These are phyloP conservation scores for Phaeosphaeria sp. DNA, from an alignment of 2,329 filamentous ascomycete species.

Conservation along the genomic window DNA sequence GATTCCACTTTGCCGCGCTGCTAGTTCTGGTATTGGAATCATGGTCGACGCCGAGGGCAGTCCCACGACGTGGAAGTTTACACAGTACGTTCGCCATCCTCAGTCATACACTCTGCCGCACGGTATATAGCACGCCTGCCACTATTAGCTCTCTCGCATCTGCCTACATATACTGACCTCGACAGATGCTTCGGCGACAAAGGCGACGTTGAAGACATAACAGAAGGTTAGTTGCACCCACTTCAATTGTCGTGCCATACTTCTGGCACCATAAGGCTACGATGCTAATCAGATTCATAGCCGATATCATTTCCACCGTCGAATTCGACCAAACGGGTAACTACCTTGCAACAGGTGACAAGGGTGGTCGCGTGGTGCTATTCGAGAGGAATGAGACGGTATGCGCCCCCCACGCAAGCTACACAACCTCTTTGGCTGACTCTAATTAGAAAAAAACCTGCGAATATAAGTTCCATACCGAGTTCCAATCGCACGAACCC, in stretches of 20 bases:
- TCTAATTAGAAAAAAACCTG: slow-evolving; percentile 91
- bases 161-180: slow-evolving; percentile 25
- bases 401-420: slow-evolving; percentile 45
- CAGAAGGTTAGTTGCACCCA: slow-evolving; percentile 71
- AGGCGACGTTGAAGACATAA: slow-evolving; percentile 98
- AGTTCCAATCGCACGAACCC: slow-evolving; percentile 99
- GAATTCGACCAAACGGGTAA: slow-evolving; percentile 91
- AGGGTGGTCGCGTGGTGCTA: slow-evolving; percentile 82
- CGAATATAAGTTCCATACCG: slow-evolving; percentile 99
- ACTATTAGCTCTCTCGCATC: not conserved
- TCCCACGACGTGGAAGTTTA: slow-evolving; percentile 99
- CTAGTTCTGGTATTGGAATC: slow-evolving; percentile 54
- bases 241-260: not conserved
- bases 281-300: slow-evolving; percentile 51
- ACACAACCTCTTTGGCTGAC: slow-evolving; percentile 15
- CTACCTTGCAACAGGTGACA: slow-evolving; percentile 88
- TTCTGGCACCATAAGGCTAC: not conserved
- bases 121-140: not conserved
- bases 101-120: not conserved
- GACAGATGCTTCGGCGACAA: slow-evolving; percentile 98
- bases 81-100: slow-evolving; percentile 75
- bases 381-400: slow-evolving; percentile 97
- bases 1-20: slow-evolving; percentile 18
- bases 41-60: slow-evolving; percentile 97
- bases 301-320: slow-evolving; percentile 90